phyloP scores from a whole-genome alignment of 202 grass and related monocot genomes.

The Miscanthus sacchariflorus region DNA sequence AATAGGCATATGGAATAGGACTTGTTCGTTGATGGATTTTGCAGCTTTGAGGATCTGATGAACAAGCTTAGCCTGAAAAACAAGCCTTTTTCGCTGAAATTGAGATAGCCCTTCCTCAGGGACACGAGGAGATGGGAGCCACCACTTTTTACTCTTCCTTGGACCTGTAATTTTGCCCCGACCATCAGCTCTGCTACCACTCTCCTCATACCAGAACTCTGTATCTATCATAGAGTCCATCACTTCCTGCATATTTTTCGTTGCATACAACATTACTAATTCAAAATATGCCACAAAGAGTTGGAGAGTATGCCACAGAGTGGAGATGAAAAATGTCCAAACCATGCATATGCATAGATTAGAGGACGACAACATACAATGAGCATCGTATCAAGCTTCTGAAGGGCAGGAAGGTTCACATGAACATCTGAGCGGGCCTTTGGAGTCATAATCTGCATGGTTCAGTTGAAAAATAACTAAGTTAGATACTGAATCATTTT shows the following conservation, averaged over 20 bases:
- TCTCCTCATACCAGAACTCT: conserved; percentile 93
- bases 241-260: conserved; percentile 70
- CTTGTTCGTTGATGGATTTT: conserved; percentile 94
- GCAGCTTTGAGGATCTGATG: conserved; percentile 95
- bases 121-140: conserved; percentile 86
- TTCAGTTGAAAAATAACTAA: conserved; percentile 2
- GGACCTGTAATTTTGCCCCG: conserved; percentile 44
- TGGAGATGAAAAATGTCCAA: neutral
- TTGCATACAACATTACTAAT: conserved; percentile 25
- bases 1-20: conserved; percentile 78
- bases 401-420: conserved; percentile 93
- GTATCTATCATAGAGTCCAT: conserved; percentile 88
- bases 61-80: conserved; percentile 92
- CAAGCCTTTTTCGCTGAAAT: conserved; percentile 71
- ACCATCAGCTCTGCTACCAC: conserved; percentile 64
- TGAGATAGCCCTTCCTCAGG: conserved; percentile 80
- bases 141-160: conserved; percentile 88
- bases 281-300: conserved; percentile 25
- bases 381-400: conserved; percentile 96
- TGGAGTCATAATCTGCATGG: conserved; percentile 91
- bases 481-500: conserved; percentile 9
- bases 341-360: neutral
- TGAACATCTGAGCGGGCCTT: conserved; percentile 96
- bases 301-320: neutral
- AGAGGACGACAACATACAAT: conserved; percentile 67